Percentiles rank a stretch among this genome's conserved stretches.
Conservation (phyloP, 371 early-diverging fungal species). For the Encephalitozoon hellem region DNA sequence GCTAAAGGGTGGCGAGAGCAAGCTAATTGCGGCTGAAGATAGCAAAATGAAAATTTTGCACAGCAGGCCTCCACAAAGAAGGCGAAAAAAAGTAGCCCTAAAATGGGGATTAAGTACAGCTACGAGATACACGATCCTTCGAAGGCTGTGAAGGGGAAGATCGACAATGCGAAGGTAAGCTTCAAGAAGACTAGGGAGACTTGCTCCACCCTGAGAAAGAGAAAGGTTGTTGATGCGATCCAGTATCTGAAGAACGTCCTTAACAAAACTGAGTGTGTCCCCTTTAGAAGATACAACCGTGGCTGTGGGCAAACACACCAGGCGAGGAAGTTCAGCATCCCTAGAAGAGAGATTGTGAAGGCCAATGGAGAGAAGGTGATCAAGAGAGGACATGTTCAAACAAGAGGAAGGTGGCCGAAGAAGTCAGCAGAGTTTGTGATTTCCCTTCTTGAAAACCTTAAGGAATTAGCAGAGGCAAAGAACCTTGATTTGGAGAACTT, state of each 20-base stretch:
- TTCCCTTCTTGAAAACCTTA: constrained; percentile 86
- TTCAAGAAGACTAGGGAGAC: constrained; percentile 95
- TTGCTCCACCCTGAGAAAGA: constrained; percentile 80
- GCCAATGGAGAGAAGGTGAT: constrained; percentile 31
- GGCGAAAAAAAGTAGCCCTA: constrained; percentile 8
- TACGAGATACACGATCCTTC: constrained; percentile 37
- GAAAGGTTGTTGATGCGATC: constrained; percentile 82
- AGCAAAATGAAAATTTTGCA: constrained; percentile 17
- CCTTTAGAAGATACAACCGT: constrained; percentile 89
- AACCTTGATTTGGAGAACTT: constrained; percentile 67
- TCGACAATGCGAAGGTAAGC: constrained; percentile 56
- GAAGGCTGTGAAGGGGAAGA: constrained; percentile 55
- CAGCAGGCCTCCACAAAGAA: background rate
- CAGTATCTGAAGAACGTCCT: constrained; percentile 84
- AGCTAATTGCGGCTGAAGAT: background rate
- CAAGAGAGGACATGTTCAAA: constrained; percentile 58
- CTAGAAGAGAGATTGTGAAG: constrained; percentile 38
- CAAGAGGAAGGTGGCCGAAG: constrained; percentile 93
- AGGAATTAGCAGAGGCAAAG: constrained; percentile 86
- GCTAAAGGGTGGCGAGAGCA: background rate
- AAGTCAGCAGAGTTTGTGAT: constrained; percentile 83
- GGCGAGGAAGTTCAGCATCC: constrained; percentile 76
- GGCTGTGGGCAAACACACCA: constrained; percentile 93
- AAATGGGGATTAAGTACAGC: constrained; percentile 42
- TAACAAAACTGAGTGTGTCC: constrained; percentile 88